Base-by-base conservation (phyloP, 371 early-diverging fungal genomes). In the Syncephalastrum racemosum region DNA sequence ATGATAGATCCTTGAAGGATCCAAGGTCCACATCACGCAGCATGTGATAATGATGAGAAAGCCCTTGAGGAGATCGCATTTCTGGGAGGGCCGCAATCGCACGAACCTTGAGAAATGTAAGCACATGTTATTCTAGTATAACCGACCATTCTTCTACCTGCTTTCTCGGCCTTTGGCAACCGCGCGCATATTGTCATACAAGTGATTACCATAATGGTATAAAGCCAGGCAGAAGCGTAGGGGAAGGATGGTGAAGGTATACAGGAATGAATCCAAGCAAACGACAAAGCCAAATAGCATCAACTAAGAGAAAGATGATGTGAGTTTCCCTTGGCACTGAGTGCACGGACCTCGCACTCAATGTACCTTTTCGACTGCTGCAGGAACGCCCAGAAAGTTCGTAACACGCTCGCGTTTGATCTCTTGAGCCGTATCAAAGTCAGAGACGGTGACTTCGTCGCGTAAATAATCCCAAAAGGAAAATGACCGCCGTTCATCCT, bases 161-260 rank as follows among this genome's bases (percentile, higher is more conserved):
- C 61, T 50, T 48, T 69, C 58, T 31, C 36, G 36, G 22, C 47
- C 53, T 12, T 52, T 63, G 41, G 66, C 48, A 23, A 61, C 57
- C 7, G 51, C 67, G 54, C 54, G 49, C 1, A 62, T 57, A 27
- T 66, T 66, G 27, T 47, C 23, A 42, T 43, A 45, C 27, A 62
- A 44, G 31, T 62, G 60, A 14, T 50, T 52, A n/a, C 59, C 31
- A 66, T 58, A 74, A 45, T 73, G 70, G 50, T 71, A 68, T 0
- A 86, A 56, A 0, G 95, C 94, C 8, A 93, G 69, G 13, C 85
- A 40, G 51, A 95, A 86, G 22, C 96, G 83, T n/a, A 93, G 69
- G 0, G 99, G 99, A 4, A 98, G 73, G 45, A 96, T 93, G 3
- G 97, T 94, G 63, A 97, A 95, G 4, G 91, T 88, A 64, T 93